phyloP scores from a whole-genome alignment of 2,329 filamentous ascomycete genomes.

The Penicillium verrucosum region DNA sequence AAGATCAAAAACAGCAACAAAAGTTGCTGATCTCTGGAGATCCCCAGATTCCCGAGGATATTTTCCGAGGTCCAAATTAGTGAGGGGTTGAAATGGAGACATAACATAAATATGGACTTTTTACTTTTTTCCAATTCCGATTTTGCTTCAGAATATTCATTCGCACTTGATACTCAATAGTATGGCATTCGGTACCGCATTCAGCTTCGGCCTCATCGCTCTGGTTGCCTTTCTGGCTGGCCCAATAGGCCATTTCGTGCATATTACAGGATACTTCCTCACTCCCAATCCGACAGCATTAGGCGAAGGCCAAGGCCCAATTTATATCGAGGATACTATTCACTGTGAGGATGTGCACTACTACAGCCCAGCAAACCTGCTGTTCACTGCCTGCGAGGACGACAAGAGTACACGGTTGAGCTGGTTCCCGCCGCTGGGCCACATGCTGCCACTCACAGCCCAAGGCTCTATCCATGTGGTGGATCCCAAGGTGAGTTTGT shows the following conservation, averaged over 20 bases:
- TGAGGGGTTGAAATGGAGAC: not conserved
- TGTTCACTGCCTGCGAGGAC: slow-evolving; percentile 59
- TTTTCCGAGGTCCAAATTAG: not conserved
- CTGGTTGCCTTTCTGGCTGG: slow-evolving; percentile 21
- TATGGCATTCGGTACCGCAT: slow-evolving; percentile 20
- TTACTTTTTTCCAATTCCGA: not conserved
- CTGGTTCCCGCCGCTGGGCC: slow-evolving; percentile 54
- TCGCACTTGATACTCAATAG: not conserved
- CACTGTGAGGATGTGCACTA: slow-evolving; percentile 62
- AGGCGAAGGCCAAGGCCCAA: slow-evolving; percentile 34
- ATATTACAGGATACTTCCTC: slow-evolving; percentile 24
- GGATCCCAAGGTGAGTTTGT: slow-evolving; percentile 48
- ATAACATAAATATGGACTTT: not conserved
- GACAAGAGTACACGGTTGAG: slow-evolving; percentile 39
- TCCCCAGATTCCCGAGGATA: not conserved
- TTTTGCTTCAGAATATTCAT: not conserved
- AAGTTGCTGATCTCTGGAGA: not conserved
- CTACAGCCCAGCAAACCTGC: slow-evolving; percentile 45
- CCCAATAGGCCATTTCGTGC: slow-evolving; percentile 19
- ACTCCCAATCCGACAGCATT: slow-evolving; percentile 18
- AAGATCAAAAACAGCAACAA: not conserved
- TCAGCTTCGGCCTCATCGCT: slow-evolving; percentile 21
- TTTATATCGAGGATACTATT: slow-evolving; percentile 51
- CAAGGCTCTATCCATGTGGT: slow-evolving; percentile 48
- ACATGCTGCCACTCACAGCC: slow-evolving; percentile 36